Conservation (phyloP, 106 monocot species). For the Dactylorhiza incarnata region DNA sequence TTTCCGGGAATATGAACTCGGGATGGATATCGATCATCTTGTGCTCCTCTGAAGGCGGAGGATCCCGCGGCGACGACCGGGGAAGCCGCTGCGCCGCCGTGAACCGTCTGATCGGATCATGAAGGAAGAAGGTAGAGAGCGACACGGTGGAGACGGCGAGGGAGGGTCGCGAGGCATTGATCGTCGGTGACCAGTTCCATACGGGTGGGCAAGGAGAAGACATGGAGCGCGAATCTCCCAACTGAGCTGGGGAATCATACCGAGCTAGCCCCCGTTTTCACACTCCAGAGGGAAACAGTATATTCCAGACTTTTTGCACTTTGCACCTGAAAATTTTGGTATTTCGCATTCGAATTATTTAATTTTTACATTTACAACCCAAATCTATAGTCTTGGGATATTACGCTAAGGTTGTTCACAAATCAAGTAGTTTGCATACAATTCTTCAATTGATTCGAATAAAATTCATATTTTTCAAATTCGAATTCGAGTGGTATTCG, state of each 20-base stretch:
- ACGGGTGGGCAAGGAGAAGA: not conserved
- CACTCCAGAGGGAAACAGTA: no score
- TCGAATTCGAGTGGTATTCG: no score
- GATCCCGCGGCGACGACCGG: not conserved
- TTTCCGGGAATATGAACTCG: not conserved
- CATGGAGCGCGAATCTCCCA: not conserved
- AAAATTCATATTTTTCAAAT: no score
- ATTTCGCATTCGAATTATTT: no score
- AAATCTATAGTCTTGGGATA: no score
- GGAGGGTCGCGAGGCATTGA: not conserved
- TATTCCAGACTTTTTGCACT: no score
- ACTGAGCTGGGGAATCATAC: not conserved
- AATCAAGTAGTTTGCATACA: no score
- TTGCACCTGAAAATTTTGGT: no score
- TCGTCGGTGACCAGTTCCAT: not conserved
- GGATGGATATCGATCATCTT: not conserved
- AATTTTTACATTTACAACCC: no score
- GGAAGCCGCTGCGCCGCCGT: not conserved
- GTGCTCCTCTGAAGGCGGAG: not conserved
- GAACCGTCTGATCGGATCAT: not conserved
- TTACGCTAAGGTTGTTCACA: no score
- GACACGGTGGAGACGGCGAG: not conserved
- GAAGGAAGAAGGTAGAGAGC: not conserved
- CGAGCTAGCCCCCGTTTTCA: not conserved
- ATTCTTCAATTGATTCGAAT: no score